Base-by-base conservation (phyloP, 2,329 filamentous ascomycete species). In the Apiospora aurea region DNA sequence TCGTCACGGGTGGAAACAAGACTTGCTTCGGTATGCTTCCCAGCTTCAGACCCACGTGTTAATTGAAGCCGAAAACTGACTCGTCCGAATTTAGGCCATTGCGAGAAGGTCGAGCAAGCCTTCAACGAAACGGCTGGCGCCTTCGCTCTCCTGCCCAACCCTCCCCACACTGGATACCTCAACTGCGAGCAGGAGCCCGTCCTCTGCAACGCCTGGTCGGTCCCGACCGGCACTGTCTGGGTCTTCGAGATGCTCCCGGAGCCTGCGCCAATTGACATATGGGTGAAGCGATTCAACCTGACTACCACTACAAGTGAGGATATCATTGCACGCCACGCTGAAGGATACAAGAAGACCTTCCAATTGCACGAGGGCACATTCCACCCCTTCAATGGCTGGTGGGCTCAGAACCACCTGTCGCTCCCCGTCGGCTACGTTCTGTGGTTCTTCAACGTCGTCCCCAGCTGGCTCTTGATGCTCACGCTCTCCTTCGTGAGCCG, bases 401-500 rank as follows among this genome's bases (percentile, higher is more conserved):
- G 93, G 57, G 90, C 89, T 73, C 82, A 93, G 84, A 87, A 89
- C 75, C 87, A 88, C 75, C 77, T 94, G 43, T 85, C 88, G 44
- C 82, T 92, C 70, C 91, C 92, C 51, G 82, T 92, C 61, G 93
- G 87, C 72, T 95, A 93, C 79, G 76, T 88, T 69, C 85, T 94
- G 76, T 94, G 90, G 89, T 86, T 85, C 75, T 90, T 93, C 78
- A 86, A 87, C 77, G 83, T 92, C 68, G 82, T 94, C 72, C 89
- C 93, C 72, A 90, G 91, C 85, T 96, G 93, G 93, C 83, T 90
- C 71, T 91, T 94, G 79, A 95, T 96, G 93, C 87, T 96, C 76
- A 80, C 89, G 68, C 87, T 96, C 76, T 93, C 91, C 70, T 90
- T 95, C 80, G 78, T 92, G 75, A 94, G 91, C 86, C 88, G 93